Evolutionary conservation across 2,329 filamentous ascomycete species (phyloP).

Genomic region (Calonectria pauciramosa): DNA sequence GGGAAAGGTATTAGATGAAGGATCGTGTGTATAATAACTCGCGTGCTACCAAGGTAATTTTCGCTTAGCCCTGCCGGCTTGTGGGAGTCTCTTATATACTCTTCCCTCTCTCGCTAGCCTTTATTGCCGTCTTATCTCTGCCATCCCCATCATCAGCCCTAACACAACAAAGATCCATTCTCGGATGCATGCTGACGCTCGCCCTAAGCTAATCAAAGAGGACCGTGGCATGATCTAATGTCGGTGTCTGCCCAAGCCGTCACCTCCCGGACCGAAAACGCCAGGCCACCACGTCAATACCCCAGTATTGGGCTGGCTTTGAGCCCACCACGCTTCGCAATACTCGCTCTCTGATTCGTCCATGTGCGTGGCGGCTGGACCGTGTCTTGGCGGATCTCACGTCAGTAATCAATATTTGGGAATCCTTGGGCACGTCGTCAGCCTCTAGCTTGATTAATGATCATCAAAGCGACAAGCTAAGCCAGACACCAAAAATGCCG

Average conservation of each 20-base stretch:
- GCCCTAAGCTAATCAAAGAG: neutral
- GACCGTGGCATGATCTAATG: neutral
- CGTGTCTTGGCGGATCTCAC: constrained; percentile 8
- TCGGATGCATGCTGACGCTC: neutral
- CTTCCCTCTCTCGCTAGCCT: neutral
- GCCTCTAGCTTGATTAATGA: neutral
- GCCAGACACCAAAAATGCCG: neutral
- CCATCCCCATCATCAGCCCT: neutral
- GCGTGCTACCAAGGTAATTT: neutral
- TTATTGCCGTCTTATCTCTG: neutral
- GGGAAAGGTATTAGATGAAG: neutral
- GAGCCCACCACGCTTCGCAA: constrained; percentile 14
- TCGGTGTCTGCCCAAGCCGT: neutral
- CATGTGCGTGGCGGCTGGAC: neutral
- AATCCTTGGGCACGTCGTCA: neutral
- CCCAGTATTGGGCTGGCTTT: neutral
- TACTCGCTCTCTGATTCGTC: constrained; percentile 1
- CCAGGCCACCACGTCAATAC: neutral
- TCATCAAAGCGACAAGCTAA: neutral
- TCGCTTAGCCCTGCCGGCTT: neutral
- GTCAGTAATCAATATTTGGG: constrained; percentile 10
- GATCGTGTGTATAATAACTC: too few species aligned
- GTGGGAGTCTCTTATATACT: neutral
- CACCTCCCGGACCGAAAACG: neutral
- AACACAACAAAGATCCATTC: neutral